Conservation (phyloP, 164 flowering plant genomes). For the Dillenia suffruticosa region DNA sequence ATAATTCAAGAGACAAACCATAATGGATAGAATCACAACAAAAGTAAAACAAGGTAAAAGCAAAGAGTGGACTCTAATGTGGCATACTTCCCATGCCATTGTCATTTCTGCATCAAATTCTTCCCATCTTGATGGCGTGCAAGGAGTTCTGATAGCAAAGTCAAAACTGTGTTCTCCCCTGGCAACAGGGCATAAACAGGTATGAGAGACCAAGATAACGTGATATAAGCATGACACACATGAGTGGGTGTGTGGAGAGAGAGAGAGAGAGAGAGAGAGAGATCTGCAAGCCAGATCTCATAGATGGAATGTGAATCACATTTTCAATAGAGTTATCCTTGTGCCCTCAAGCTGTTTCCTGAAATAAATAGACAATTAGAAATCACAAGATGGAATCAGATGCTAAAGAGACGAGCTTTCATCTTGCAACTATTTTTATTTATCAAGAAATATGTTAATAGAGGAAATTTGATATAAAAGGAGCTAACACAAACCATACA, state of each 20-base stretch:
- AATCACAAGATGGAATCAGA: constrained; percentile 7
- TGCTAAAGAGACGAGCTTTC: not conserved
- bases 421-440: not conserved
- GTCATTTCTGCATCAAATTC: constrained; percentile 90
- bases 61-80: constrained; percentile 5
- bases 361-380: constrained; percentile 21
- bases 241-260: not conserved
- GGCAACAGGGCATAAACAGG: constrained; percentile 7
- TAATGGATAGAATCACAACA: too few species aligned
- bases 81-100: constrained; percentile 87
- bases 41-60: not conserved
- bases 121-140: constrained; percentile 93
- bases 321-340: constrained; percentile 75
- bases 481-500: too few species aligned
- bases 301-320: constrained; percentile 25
- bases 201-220: not conserved
- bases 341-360: constrained; percentile 95
- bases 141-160: constrained; percentile 90
- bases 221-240: too few species aligned
- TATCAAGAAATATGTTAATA: not conserved
- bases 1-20: too few species aligned
- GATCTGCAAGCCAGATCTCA: not conserved
- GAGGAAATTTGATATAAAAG: not conserved
- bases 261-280: not conserved
- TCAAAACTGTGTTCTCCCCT: constrained; percentile 72